Percentiles rank a stretch among this genome's conserved stretches.
phyloP scores from a whole-genome alignment of 306 rosid species.

The Purshia tridentata region DNA sequence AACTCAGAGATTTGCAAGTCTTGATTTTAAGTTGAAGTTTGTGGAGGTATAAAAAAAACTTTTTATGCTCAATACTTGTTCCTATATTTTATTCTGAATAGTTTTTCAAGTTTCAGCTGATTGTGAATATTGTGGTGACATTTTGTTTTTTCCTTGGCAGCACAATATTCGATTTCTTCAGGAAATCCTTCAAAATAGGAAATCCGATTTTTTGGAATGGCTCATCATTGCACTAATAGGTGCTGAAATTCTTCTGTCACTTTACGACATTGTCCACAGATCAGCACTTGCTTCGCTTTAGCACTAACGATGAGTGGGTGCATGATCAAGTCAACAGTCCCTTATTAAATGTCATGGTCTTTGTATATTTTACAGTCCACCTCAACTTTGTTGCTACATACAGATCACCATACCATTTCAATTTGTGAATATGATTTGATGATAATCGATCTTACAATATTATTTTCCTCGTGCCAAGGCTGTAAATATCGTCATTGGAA shows the following conservation, averaged over 20 bases:
- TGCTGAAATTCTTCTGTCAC: conserved; percentile 84
- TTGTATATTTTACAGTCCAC: background rate
- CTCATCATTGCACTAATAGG: conserved; percentile 92
- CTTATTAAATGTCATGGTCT: background rate
- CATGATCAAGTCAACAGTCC: background rate
- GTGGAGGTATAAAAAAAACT: conserved; percentile 61
- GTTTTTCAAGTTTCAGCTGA: background rate
- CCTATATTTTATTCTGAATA: background rate
- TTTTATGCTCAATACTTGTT: conserved; percentile 3
- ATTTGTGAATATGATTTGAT: background rate
- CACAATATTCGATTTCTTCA: conserved; percentile 97
- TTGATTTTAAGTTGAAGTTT: conserved; percentile 95
- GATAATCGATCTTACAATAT: background rate
- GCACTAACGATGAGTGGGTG: conserved; percentile 19
- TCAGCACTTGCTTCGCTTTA: conserved; percentile 56
- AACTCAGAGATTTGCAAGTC: conserved; percentile 94
- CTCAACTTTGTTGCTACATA: background rate
- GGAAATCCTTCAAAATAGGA: conserved; percentile 94
- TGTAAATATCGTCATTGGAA: background rate
- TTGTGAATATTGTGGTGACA: background rate
- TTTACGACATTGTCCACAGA: conserved; percentile 79
- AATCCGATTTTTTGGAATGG: conserved; percentile 95
- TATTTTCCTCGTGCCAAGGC: background rate
- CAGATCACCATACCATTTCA: background rate
- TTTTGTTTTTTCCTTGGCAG: conserved; percentile 37